phyloP scores from a whole-genome alignment of 495 filamentous ascomycete genomes.

The Penicillium robsamsonii region DNA sequence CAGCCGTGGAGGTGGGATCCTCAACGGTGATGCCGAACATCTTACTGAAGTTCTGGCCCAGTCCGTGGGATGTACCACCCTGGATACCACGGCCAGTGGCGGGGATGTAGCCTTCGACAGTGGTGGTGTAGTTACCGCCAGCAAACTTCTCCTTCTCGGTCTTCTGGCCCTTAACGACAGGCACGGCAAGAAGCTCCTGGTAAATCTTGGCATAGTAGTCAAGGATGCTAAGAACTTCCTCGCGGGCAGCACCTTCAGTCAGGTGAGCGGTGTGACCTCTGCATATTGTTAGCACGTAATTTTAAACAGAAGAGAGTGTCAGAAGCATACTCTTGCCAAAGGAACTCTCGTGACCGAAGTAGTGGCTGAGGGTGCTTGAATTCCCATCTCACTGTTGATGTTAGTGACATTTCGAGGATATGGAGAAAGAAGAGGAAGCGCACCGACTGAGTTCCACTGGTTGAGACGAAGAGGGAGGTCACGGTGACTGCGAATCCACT shows the following conservation, averaged over 20 bases:
- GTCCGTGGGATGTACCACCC: conserved; percentile 87
- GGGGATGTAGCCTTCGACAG: conserved; percentile 86
- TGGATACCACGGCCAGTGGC: conserved; percentile 94
- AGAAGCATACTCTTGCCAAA: conserved; percentile 77
- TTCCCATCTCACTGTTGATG: conserved; percentile 83
- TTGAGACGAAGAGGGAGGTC: conserved; percentile 91
- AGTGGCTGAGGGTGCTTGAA: conserved; percentile 97
- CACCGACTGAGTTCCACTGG: conserved; percentile 92
- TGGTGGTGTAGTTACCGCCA: conserved; percentile 92
- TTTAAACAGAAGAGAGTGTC: neutral
- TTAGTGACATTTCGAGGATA: neutral
- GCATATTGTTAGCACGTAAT: conserved; percentile 2
- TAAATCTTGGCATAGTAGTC: conserved; percentile 89
- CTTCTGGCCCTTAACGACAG: conserved; percentile 87
- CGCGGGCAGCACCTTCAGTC: conserved; percentile 68
- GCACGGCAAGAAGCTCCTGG: conserved; percentile 88
- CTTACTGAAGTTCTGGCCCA: conserved; percentile 96
- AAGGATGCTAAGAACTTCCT: conserved; percentile 90
- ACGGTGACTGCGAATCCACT: conserved; percentile 92
- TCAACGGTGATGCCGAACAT: conserved; percentile 99
- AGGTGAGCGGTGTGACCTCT: conserved; percentile 89
- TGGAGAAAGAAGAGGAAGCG: neutral
- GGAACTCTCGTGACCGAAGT: conserved; percentile 86
- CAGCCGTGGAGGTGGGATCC: conserved; percentile 75
- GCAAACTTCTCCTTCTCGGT: conserved; percentile 93